Base-by-base conservation (phyloP, 352 stramenopile species). In the Globisporangium perplexum region DNA sequence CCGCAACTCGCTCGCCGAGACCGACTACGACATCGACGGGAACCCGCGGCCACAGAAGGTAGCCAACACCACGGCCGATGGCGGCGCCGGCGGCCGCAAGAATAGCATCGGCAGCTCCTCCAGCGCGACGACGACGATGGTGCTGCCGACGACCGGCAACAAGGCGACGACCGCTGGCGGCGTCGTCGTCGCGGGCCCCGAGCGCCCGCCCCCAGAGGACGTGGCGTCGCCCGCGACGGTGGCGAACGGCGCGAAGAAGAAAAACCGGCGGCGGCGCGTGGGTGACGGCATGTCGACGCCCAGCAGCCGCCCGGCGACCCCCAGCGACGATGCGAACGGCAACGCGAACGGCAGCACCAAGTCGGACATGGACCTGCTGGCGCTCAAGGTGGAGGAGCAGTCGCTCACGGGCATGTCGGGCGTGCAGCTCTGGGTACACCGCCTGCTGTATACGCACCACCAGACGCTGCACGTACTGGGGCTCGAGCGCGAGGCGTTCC, bases 381-480 rank as follows among this genome's bases (percentile, higher is more conserved):
- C 67, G 14, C 69, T 83, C 4, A 63, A 73, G 45, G 67, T 55
- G 7, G 55, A 67, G 1, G 72, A 83, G 54, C 68, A 80, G 53
- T 63, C 66, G n/a, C 67, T 89, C 41, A 49, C 72, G n/a, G 69
- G 71, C 46, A 68, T 86, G 46, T 74, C 76, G 4, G 79, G 79
- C 17, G 74, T 85, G 39, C 74, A 90, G 50, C 66, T 88, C 10
- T 85, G 83, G 50, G 73, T 90, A 30, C 77, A 88, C 47, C 77
- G 79, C 28, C 61, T 90, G 53, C 64, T 90, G 20, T 59, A 72
- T 18, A 86, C 73, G 20, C 77, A 90, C 68, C 73, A 79, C 52
- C 69, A 83, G 31, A 88, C 77, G 42, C 63, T 90, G 23, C 39
- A 67, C 28, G 44, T 61, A 48, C 60, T 90, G 2, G 71, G 70